phyloP scores from a whole-genome alignment of 1,284 basidiomycete species.

The Cerrena zonata region DNA sequence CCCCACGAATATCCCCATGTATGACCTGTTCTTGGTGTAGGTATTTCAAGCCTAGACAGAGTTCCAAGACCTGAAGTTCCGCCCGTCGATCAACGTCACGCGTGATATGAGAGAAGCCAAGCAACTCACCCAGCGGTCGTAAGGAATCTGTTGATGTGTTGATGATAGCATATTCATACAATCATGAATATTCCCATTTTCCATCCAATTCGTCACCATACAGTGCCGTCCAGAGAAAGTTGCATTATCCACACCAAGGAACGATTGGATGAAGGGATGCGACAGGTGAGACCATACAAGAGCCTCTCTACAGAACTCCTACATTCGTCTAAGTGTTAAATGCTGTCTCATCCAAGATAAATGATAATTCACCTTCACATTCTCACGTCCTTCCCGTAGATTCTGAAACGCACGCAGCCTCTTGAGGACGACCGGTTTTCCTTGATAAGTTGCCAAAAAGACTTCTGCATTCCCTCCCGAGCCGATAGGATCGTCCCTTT shows the following conservation, averaged over 20 bases:
- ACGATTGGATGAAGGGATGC: conserved; percentile 6
- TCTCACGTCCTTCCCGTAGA: background rate
- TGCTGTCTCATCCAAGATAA: too few relatives aligned
- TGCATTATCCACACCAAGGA: conserved; percentile 2
- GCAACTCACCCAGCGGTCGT: background rate
- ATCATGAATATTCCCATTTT: conserved; percentile 4
- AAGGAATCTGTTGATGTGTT: background rate
- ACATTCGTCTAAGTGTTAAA: background rate
- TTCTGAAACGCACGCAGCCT: background rate
- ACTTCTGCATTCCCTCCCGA: conserved; percentile 1
- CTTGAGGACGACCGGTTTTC: background rate
- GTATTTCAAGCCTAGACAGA: conserved; percentile 5
- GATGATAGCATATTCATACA: conserved; percentile 1
- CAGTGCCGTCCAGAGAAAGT: background rate
- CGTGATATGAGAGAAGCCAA: too few relatives aligned
- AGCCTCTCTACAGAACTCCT: conserved; percentile 9
- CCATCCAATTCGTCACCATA: conserved; percentile 7
- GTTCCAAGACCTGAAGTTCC: conserved; percentile 5
- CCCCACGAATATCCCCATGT: conserved; percentile 13
- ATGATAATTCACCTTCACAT: background rate
- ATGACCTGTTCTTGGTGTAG: conserved; percentile 5
- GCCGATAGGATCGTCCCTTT: background rate
- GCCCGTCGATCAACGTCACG: background rate
- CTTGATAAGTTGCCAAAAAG: background rate
- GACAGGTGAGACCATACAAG: conserved; percentile 2